Base-by-base conservation (phyloP, 495 filamentous ascomycete species). In the Daldinia vernicosa region DNA sequence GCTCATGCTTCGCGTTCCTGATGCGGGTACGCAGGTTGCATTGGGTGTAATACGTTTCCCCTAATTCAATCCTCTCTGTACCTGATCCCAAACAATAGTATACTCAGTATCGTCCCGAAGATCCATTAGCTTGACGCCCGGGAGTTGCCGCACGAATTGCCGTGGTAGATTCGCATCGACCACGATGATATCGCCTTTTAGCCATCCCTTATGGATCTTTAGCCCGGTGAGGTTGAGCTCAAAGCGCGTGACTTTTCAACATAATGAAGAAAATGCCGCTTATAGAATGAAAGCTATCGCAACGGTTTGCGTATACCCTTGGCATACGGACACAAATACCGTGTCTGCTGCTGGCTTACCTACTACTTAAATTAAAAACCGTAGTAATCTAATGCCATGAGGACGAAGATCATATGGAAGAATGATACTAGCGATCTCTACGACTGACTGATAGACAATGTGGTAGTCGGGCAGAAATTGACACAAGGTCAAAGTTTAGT, bases 1-100 rank as follows among this genome's bases (percentile, higher is more conserved):
- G 28, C 6, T 6, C 22, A 47, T 14, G 15, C 32, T 60, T 51
- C 15, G 28, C 58, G 53, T 67, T 67, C 51, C 51, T 14, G 47
- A 32, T 30, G 53, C 63, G n/a, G 52, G 37, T 43, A 59, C 26
- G 26, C 37, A 32, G 15, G 55, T 68, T 33, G 47, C 69, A 68
- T 60, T 64, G 64, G 47, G 19, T 60, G n/a, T 19, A 35, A 53
- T 12, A 55, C 7, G 63, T 47, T 60, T 60, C 52, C 45, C 27
- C 8, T 3, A 30, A 33, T 6, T 30, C 28, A 32, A 43, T 30
- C 22, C 51, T 26, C 19, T 8, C n/a, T 1, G 14, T 50, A 19
- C 6, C 19, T 37, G 9, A 43, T 32, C n/a, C 6, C 22, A 14
- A 61, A 55, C 17, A 58, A 15, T 27, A 32, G 26, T 47, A 51